Evolutionary conservation across 257 asterid species (phyloP).

Genomic region (Fraxinus americana): DNA sequence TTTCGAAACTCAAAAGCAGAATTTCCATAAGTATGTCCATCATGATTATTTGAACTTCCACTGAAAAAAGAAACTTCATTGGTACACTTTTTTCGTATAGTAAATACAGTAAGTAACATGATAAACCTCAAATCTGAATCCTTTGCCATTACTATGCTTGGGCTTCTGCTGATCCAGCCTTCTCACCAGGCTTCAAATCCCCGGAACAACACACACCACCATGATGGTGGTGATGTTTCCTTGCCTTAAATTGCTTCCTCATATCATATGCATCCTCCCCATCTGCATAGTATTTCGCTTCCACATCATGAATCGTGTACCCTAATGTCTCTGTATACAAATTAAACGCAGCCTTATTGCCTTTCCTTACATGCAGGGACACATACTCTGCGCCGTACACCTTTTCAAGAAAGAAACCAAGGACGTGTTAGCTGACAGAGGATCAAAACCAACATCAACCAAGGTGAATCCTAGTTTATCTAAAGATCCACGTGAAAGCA

Average conservation of each 20-base stretch:
- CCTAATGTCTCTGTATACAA: slow-evolving; percentile 87
- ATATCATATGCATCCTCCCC: slow-evolving; percentile 99
- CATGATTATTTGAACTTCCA: not conserved
- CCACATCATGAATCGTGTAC: slow-evolving; percentile 86
- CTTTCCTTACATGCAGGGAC: slow-evolving; percentile 86
- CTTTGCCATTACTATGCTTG: slow-evolving; percentile 33
- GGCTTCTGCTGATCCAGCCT: slow-evolving; percentile 46
- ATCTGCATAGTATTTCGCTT: slow-evolving; percentile 94
- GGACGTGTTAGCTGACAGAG: slow-evolving; percentile 1
- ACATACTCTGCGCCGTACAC: slow-evolving; percentile 91
- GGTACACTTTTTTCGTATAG: slow-evolving; percentile 16
- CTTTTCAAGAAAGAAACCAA: slow-evolving; percentile 43
- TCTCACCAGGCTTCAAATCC: slow-evolving; percentile 48
- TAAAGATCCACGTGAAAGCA: not conserved
- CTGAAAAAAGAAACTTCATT: slow-evolving; percentile 4
- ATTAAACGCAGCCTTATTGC: slow-evolving; percentile 92
- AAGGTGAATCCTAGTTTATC: not conserved
- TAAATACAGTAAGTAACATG: slow-evolving; percentile 16
- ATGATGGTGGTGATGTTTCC: slow-evolving; percentile 70
- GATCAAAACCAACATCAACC: slow-evolving; percentile 8
- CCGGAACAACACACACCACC: slow-evolving; percentile 92
- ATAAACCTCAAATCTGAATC: slow-evolving; percentile 19
- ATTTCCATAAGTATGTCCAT: not conserved
- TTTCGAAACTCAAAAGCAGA: not conserved
- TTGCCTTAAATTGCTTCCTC: slow-evolving; percentile 85